Evolutionary conservation across 441 rosid genomes (phyloP), one percentile per base, ranked within the genome.

Genomic region (Dalechampia spathulata): DNA sequence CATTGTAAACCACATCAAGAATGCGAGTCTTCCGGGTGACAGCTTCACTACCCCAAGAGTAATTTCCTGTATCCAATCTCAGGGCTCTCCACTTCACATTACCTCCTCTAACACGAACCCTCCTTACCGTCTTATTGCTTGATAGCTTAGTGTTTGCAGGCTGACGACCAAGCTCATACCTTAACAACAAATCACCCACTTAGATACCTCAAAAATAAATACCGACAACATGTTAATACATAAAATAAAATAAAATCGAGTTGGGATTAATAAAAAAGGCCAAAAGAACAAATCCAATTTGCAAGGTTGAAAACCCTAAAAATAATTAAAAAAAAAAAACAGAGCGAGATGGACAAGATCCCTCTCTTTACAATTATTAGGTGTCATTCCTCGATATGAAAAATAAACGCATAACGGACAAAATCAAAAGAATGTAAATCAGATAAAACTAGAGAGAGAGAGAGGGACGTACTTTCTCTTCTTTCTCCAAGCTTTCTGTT

Each of bases 401-500:
- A n/a, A 30, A 30, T 30, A 30, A 30, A 30, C 34, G 4, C 34
- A 30, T 30, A 30, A 30, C 34, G 4, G 34, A 8, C 34, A 8
- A 4, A 30, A 30, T 30, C 34, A 8, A 27, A 37, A 46, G 7
- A 34, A 28, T 28, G 32, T 28, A 1, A 34, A 34, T 34, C 7
- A 34, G 12, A 4, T 34, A 3, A 34, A 38, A 14, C 5, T 2
- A 3, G 22, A 27, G 6, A 19, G 38, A 21, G 5, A 3, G 34
- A 3, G 34, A 30, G 8, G 34, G 6, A 7, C 41, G 30, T 60
- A 82, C 82, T 82, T 82, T 75, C 84, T 57, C 82, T 82, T 82
- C 82, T 82, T 82, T 68, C 88, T 79, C 88, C 88, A 79, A 1
- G 82, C 83, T 64, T 77, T 79, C 81, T 79, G 77, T 63, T 82